These are phyloP conservation scores for Umbelopsis sp. DNA, from an alignment of 371 early-diverging fungal species.

Conservation along the genomic window DNA sequence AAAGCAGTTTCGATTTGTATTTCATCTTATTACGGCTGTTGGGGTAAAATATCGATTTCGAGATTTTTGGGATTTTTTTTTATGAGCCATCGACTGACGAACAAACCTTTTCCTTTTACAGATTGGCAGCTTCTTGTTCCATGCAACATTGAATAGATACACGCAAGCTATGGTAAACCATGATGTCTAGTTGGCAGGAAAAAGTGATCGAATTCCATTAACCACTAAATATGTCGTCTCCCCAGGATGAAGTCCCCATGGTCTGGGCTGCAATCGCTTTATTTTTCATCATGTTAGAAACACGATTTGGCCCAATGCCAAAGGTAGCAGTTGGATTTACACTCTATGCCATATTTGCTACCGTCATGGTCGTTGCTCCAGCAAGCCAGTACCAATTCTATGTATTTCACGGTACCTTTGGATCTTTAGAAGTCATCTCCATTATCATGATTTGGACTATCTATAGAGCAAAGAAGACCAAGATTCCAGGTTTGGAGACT, in stretches of 20 bases:
- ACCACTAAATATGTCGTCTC: neutral
- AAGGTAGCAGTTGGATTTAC: conserved; percentile 12
- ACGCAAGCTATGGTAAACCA: conserved; percentile 9
- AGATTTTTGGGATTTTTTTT: neutral
- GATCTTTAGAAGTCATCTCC: conserved; percentile 2
- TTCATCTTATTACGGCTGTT: conserved; percentile 6
- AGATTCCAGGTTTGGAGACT: neutral
- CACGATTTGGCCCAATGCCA: conserved; percentile 16
- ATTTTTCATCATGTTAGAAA: conserved; percentile 14
- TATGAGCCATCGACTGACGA: neutral
- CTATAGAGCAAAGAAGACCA: neutral
- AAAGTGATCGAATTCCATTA: neutral
- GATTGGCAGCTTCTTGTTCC: conserved; percentile 14
- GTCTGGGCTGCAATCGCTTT: conserved; percentile 15
- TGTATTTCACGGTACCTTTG: neutral
- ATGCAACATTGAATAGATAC: conserved; percentile 7
- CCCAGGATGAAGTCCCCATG: conserved; percentile 10
- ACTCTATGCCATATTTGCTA: conserved; percentile 3
- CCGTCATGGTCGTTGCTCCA: neutral
- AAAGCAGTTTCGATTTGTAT: conserved; percentile 13
- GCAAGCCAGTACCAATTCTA: conserved; percentile 8
- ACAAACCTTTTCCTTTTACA: neutral
- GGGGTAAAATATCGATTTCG: neutral
- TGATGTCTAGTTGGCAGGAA: too few relatives aligned
- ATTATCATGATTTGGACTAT: conserved; percentile 5